A percentile compares a stretch with the other conserved stretches of the same genome.
These are phyloP conservation scores for Drechslerella stenobrocha DNA, from an alignment of 2,329 filamentous ascomycete genomes.

Conservation along the genomic window DNA sequence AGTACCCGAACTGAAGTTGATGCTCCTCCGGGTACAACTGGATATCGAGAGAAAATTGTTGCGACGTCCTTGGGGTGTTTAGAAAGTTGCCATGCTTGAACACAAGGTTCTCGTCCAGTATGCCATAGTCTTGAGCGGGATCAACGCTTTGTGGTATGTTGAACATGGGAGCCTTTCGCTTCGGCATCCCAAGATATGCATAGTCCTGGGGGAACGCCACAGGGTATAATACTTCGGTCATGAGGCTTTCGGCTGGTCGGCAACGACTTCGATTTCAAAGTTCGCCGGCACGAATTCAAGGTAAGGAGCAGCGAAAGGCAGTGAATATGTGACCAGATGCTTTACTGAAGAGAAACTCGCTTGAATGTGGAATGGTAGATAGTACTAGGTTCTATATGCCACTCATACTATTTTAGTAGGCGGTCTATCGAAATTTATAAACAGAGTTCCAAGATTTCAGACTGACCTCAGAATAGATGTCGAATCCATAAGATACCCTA, in stretches of 20 bases:
- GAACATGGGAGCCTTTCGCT: constrained; percentile 30
- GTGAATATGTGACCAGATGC: constrained; percentile 10
- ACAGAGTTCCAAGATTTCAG: background rate
- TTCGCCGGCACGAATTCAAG: constrained; percentile 18
- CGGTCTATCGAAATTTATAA: constrained; percentile 19
- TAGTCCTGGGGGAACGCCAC: constrained; percentile 42
- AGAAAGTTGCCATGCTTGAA: constrained; percentile 30
- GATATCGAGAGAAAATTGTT: constrained; percentile 25
- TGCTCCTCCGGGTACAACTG: constrained; percentile 12
- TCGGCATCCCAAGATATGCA: constrained; percentile 46
- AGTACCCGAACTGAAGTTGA: constrained; percentile 18
- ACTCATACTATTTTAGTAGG: constrained; percentile 14
- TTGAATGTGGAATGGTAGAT: background rate
- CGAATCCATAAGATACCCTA: background rate
- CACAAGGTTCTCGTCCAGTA: constrained; percentile 28
- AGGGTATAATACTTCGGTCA: constrained; percentile 43
- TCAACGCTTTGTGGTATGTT: constrained; percentile 16
- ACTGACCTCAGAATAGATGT: constrained; percentile 24
- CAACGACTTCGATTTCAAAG: constrained; percentile 26
- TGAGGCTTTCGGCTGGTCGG: constrained; percentile 14
- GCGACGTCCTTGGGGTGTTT: constrained; percentile 34
- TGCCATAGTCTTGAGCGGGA: constrained; percentile 26
- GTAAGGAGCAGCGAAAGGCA: constrained; percentile 1
- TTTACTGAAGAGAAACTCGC: background rate
- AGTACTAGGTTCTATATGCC: constrained; percentile 15